Evolutionary conservation across 129 eudicot genomes (phyloP), one percentile per base, ranked within the genome.

Genomic region (Erigeron canadensis): DNA sequence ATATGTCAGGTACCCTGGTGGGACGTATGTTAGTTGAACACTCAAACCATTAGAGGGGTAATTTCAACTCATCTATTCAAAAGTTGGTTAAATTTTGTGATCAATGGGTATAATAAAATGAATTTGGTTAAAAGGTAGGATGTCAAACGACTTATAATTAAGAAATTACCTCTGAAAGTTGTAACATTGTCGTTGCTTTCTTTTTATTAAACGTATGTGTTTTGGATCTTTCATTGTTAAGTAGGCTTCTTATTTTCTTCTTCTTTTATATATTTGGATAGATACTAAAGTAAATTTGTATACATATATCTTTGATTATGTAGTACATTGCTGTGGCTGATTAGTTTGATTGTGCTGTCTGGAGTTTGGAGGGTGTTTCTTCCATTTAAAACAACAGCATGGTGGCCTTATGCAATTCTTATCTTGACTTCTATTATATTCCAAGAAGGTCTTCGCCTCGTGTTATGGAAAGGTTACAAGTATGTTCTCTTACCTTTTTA

Each of bases 281-380:
- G 19, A 38, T 37, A 22, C 67, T 19, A 43, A 78, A 43, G 61
- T 19, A 73, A 11, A 65, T 45, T 53, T 72, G 48, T 79, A 47
- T 77, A 16, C 70, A 43, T 70, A 57, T 67, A 68, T 69, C 62
- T 70, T 63, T 64, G 57, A 10, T 72, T 62, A 64, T 85, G 77
- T 76, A 94, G 98, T 81, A 89, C 98, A 11, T 69, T 94, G 82
- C 58, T 86, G 63, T 94, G 98, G 98, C 86, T 94, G 75, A 86
- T 94, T 64, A 94, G 91, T 84, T 82, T 94, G 82, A 94, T 94
- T 38, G 82, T 85, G 19, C 79, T 94, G 16, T 94, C 98, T 66
- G 98, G 86, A 41, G 12, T 94, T 10, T 94, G 98, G 98, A 87
- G 87, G 79, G 83, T 84, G 66, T 94, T 94, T 75, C 96, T 94